Conservation (phyloP, 179 eudicot species). For the Actinidia polygama region DNA sequence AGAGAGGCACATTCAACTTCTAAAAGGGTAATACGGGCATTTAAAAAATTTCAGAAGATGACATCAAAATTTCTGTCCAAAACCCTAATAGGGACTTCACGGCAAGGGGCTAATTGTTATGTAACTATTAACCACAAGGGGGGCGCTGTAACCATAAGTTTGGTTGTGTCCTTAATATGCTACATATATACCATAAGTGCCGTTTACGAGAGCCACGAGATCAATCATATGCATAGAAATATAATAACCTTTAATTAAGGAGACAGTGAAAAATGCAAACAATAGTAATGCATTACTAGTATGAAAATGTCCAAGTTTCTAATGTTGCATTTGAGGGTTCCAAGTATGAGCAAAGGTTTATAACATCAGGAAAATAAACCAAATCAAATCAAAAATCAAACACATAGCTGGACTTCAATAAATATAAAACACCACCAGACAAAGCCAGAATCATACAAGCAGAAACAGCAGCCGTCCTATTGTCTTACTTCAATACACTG, state of each 20-base stretch:
- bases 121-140: too few relatives aligned
- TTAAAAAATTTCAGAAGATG: too few relatives aligned
- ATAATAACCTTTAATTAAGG: not conserved
- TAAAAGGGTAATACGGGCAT: too few relatives aligned
- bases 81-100: too few relatives aligned
- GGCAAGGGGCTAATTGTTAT: too few relatives aligned
- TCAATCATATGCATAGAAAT: not conserved
- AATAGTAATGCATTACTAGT: not conserved
- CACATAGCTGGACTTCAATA: slow-evolving; percentile 8
- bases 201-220: not conserved
- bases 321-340: not conserved
- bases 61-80: too few relatives aligned
- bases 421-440: slow-evolving; percentile 10
- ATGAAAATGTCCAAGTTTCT: not conserved
- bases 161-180: not conserved
- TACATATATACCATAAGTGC: not conserved
- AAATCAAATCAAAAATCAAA: slow-evolving; percentile 6
- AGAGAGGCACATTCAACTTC: too few relatives aligned
- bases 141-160: not conserved
- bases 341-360: not conserved
- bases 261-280: not conserved
- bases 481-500: slow-evolving; percentile 28
- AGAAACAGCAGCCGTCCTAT: not conserved
- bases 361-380: not conserved
- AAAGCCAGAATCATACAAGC: slow-evolving; percentile 4